These are phyloP conservation scores for Leersia perrieri DNA, from an alignment of 176 grass and related monocot genomes.

Conservation along the genomic window DNA sequence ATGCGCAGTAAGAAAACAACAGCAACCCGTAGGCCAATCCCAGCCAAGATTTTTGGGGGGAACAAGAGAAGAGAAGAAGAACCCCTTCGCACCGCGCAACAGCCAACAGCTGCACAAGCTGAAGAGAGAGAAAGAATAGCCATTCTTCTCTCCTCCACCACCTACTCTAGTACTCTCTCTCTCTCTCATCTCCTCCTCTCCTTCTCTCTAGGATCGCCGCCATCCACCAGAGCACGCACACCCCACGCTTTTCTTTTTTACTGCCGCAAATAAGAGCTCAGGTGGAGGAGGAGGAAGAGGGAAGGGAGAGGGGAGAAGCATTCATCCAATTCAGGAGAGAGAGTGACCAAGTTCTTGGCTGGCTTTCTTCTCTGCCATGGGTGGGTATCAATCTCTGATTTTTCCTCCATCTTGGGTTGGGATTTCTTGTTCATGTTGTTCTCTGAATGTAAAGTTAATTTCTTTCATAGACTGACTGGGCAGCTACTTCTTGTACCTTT, in stretches of 20 bases:
- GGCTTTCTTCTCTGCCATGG: slow-evolving; percentile 32
- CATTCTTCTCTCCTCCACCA: slow-evolving; percentile 37
- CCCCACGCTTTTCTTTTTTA: not conserved
- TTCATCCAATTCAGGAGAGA: slow-evolving; percentile 4
- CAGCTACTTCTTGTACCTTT: not conserved
- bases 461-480: not conserved
- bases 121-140: not conserved
- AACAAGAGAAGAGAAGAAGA: not conserved
- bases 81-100: slow-evolving; percentile 9
- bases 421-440: not conserved
- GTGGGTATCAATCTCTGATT: slow-evolving; percentile 29
- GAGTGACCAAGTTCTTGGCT: not conserved
- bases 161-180: slow-evolving; percentile 27
- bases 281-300: not conserved
- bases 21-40: slow-evolving; percentile 29
- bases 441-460: not conserved
- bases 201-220: slow-evolving; percentile 23
- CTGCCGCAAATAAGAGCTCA: not conserved
- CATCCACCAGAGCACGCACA: not conserved
- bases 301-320: not conserved
- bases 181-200: not conserved
- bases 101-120: not conserved
- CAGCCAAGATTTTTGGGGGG: slow-evolving; percentile 35
- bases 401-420: not conserved
- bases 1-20: not conserved